These are phyloP conservation scores for Linum tenue DNA, from an alignment of 345 rosid genomes.

Conservation along the genomic window DNA sequence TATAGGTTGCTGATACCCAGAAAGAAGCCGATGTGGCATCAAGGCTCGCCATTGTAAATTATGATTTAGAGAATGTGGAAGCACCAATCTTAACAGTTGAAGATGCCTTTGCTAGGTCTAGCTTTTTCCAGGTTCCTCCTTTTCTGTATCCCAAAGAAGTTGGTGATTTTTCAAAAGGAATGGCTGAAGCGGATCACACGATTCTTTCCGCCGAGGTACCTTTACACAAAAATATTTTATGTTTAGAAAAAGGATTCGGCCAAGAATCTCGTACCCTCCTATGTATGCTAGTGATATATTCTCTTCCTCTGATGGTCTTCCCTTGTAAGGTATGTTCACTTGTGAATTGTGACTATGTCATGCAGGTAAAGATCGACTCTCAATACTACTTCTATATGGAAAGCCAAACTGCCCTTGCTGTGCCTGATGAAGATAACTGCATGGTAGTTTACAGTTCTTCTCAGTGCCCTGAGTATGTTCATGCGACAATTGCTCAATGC, in stretches of 20 bases:
- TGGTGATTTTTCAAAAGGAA: slow-evolving; percentile 2
- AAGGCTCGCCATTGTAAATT: neutral
- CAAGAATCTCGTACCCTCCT: too few relatives aligned
- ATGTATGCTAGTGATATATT: too few relatives aligned
- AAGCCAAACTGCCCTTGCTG: neutral
- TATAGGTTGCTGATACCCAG: neutral
- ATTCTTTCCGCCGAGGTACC: slow-evolving; percentile 2
- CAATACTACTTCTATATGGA: slow-evolving; percentile 5
- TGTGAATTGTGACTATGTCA: neutral
- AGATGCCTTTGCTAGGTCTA: neutral
- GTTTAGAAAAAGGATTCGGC: too few relatives aligned
- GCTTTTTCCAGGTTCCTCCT: slow-evolving; percentile 4
- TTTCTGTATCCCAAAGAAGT: neutral
- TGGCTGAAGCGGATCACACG: slow-evolving; percentile 5
- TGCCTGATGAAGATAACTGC: slow-evolving; percentile 6
- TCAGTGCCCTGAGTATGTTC: slow-evolving; percentile 2
- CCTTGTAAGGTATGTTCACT: neutral
- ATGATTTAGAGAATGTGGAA: neutral
- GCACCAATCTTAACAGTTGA: neutral
- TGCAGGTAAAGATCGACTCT: neutral
- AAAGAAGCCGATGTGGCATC: slow-evolving; percentile 1
- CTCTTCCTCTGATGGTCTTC: too few relatives aligned
- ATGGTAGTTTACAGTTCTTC: slow-evolving; percentile 1
- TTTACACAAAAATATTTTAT: neutral
- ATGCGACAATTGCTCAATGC: slow-evolving; percentile 1